Conservation (phyloP, 768 basidiomycete species). For the Zangia roseola region DNA sequence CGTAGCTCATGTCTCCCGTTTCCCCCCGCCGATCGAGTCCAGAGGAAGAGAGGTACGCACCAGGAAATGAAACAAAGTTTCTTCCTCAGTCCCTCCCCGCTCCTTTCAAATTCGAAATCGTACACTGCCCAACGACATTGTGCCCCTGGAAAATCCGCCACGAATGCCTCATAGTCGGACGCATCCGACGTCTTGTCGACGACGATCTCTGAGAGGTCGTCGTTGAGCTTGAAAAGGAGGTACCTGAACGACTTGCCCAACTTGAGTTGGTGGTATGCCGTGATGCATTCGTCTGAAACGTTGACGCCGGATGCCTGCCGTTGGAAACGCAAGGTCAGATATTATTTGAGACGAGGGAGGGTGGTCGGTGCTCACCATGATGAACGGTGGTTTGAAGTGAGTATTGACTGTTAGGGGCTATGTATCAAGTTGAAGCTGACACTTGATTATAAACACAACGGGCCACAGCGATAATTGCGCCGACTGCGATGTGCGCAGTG, state of each 20-base stretch:
- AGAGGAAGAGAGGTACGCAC: constrained; percentile 38
- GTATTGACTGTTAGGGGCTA: constrained; percentile 13
- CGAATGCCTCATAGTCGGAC: constrained; percentile 67
- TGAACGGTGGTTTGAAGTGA: background rate
- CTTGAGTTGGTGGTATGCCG: constrained; percentile 23
- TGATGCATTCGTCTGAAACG: constrained; percentile 53
- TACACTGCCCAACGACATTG: constrained; percentile 91
- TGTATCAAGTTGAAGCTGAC: background rate
- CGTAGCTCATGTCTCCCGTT: no score
- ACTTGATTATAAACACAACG: constrained; percentile 12
- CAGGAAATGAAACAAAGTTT: constrained; percentile 85
- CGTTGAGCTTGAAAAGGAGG: constrained; percentile 74
- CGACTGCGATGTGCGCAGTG: no score
- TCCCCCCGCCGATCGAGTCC: no score
- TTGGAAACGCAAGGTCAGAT: no score
- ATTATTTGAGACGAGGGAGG: no score
- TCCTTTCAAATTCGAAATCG: constrained; percentile 82
- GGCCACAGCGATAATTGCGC: background rate
- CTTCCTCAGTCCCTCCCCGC: constrained; percentile 63
- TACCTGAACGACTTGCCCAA: constrained; percentile 63
- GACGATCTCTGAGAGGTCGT: constrained; percentile 65
- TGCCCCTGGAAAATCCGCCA: constrained; percentile 66
- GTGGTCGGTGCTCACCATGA: constrained; percentile 26
- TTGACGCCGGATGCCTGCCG: constrained; percentile 38
- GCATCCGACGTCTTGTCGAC: constrained; percentile 62